phyloP scores from a whole-genome alignment of 805 yeast species.

The Wickerhamomyces ciferrii region DNA sequence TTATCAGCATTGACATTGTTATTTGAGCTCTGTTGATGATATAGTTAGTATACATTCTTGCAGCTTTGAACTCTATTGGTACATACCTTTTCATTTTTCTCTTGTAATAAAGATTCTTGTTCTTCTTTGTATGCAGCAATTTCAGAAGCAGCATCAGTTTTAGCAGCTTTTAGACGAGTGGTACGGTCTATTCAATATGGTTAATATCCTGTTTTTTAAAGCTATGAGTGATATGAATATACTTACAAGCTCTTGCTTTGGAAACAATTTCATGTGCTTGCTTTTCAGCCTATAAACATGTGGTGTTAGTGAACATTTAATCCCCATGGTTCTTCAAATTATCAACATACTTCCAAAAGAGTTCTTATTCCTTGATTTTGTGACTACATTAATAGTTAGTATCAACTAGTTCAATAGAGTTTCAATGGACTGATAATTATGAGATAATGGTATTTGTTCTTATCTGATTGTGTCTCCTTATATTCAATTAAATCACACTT shows the following conservation, averaged over 20 bases:
- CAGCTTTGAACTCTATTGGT: background rate
- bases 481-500: too few species aligned
- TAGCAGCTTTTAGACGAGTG: constrained; percentile 87
- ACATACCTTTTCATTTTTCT: constrained; percentile 54
- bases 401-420: too few species aligned
- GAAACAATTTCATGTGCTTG: constrained; percentile 96
- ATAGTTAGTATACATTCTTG: background rate
- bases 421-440: too few species aligned
- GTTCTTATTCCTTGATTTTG: constrained; percentile 20
- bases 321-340: too few species aligned
- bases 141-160: constrained; percentile 86
- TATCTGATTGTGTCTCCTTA: background rate
- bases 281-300: constrained; percentile 68
- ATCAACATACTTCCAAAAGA: background rate
- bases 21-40: constrained; percentile 52
- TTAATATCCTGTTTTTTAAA: too few species aligned
- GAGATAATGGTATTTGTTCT: too few species aligned
- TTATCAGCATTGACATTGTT: constrained; percentile 71
- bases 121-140: constrained; percentile 78
- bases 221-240: constrained; percentile 4
- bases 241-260: constrained; percentile 82
- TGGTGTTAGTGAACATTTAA: constrained; percentile 1
- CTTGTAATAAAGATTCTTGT: constrained; percentile 78
- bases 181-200: constrained; percentile 80
- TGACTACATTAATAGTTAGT: constrained; percentile 6